Percentiles rank a stretch among this genome's conserved stretches.
Conservation (phyloP, 2,329 filamentous ascomycete species). For the Cytospora paraplurivora region DNA sequence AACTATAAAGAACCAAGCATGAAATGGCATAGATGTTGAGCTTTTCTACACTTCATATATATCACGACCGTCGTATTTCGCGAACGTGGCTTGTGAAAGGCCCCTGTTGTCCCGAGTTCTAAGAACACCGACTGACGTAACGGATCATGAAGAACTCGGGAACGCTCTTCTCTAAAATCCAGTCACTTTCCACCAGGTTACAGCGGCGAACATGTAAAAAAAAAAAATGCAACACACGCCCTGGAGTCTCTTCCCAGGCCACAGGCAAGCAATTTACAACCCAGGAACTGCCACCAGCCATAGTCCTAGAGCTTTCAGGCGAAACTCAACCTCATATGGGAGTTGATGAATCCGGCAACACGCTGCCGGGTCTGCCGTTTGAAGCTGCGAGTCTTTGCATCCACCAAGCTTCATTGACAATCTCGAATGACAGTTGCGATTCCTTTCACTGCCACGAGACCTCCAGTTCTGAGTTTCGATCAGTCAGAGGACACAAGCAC, state of each 20-base stretch:
- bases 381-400: background rate
- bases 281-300: too few species aligned
- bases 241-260: background rate
- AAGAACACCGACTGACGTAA: background rate
- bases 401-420: background rate
- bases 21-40: constrained; percentile 23
- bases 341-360: too few species aligned
- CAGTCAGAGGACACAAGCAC: background rate
- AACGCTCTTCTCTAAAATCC: background rate
- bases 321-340: too few species aligned
- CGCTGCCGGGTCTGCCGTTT: background rate
- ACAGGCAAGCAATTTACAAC: background rate
- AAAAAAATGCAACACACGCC: background rate
- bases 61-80: background rate
- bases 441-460: background rate
- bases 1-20: background rate
- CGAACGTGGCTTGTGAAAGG: background rate
- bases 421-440: background rate
- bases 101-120: background rate
- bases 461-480: background rate
- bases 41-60: background rate
- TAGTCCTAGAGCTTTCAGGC: too few species aligned
- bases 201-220: background rate
- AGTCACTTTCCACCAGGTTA: background rate
- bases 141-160: background rate